phyloP scores from a whole-genome alignment of 2,329 filamentous ascomycete species.

The Davidsoniella eucalypti region DNA sequence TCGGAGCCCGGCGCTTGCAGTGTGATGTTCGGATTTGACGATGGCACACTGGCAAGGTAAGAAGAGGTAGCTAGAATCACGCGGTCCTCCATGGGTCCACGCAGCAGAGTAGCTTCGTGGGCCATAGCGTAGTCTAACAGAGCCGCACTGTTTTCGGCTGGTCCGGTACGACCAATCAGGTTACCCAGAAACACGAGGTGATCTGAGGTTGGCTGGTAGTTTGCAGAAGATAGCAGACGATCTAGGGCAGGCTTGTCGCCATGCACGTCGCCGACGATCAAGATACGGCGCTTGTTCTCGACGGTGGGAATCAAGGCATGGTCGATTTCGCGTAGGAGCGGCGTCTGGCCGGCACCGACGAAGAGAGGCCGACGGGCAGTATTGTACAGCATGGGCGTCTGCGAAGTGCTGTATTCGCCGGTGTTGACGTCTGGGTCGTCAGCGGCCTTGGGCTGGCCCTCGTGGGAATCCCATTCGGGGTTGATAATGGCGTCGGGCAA shows the following conservation, averaged over 20 bases:
- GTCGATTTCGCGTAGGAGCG: conserved; percentile 20
- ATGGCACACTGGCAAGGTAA: conserved; percentile 25
- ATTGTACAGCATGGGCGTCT: conserved; percentile 24
- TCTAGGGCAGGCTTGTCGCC: conserved; percentile 58
- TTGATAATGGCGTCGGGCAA: neutral
- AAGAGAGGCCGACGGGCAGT: conserved; percentile 24
- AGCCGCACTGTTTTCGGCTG: conserved; percentile 66
- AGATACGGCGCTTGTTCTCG: conserved; percentile 39
- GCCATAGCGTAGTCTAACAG: conserved; percentile 62
- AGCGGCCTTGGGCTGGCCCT: conserved; percentile 2
- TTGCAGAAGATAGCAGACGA: conserved; percentile 47
- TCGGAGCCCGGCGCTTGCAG: conserved; percentile 15
- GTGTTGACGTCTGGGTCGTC: conserved; percentile 8
- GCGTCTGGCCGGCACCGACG: conserved; percentile 16
- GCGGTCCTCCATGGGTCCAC: conserved; percentile 85
- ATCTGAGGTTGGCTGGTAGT: conserved; percentile 42
- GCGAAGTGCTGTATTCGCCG: neutral
- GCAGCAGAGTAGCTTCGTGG: conserved; percentile 61
- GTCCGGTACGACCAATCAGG: conserved; percentile 61
- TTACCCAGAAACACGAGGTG: conserved; percentile 66
- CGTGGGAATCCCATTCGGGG: neutral
- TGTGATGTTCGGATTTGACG: conserved; percentile 17
- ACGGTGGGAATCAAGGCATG: conserved; percentile 19
- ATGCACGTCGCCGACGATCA: conserved; percentile 85
- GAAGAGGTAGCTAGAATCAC: conserved; percentile 42